phyloP scores from a whole-genome alignment of 202 grass and related monocot species.

The Tripidium arundinaceum region DNA sequence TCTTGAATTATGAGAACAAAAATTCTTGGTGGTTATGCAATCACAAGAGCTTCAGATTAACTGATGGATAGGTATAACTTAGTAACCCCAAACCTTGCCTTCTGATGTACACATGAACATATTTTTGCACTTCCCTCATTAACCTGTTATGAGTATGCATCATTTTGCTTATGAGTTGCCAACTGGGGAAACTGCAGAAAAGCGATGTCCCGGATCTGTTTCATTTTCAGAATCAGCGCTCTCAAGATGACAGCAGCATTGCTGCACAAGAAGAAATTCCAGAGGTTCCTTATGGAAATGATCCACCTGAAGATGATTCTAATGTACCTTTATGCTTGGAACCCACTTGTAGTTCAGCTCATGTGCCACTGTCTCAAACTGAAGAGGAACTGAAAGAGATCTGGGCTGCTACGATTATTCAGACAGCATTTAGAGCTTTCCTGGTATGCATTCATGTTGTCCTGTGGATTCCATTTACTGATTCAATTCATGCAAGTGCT shows the following conservation, averaged over 20 bases:
- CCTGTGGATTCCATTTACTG: slow-evolving; percentile 12
- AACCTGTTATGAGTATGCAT: not conserved
- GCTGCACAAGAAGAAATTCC: slow-evolving; percentile 27
- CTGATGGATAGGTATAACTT: not conserved
- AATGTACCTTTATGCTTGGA: slow-evolving; percentile 28
- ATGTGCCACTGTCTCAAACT: slow-evolving; percentile 33
- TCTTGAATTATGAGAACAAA: slow-evolving; percentile 1
- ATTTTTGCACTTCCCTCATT: not conserved
- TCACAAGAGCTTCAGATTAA: not conserved
- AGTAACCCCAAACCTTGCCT: not conserved
- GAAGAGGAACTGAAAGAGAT: slow-evolving; percentile 50
- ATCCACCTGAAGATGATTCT: slow-evolving; percentile 32
- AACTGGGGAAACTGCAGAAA: slow-evolving; percentile 47
- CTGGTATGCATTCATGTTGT: slow-evolving; percentile 58
- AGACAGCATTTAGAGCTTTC: slow-evolving; percentile 85
- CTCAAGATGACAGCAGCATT: slow-evolving; percentile 2
- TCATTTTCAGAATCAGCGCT: slow-evolving; percentile 24
- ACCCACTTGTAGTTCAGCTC: slow-evolving; percentile 30
- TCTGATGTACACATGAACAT: not conserved
- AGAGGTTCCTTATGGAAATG: slow-evolving; percentile 32
- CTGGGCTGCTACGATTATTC: slow-evolving; percentile 83
- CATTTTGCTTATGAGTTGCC: not conserved
- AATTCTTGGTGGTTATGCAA: not conserved
- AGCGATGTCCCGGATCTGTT: slow-evolving; percentile 13
- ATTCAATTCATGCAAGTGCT: not conserved